Base-by-base conservation (phyloP, 2,329 filamentous ascomycete genomes). In the Penicillium expansum region DNA sequence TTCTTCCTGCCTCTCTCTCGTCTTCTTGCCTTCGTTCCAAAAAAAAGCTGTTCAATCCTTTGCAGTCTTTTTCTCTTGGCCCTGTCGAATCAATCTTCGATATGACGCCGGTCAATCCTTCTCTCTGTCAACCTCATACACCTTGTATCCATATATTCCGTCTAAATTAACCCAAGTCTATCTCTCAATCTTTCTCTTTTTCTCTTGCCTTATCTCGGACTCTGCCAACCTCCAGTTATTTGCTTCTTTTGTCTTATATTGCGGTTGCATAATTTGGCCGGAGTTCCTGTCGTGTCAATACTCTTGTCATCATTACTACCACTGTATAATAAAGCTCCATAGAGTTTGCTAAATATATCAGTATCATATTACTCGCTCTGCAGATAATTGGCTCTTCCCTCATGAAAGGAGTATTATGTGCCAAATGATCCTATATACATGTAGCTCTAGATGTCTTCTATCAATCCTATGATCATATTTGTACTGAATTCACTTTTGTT, bases 1-100 rank as follows among this genome's bases (percentile, higher is more conserved):
- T 35, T 32, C 30, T 37, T 30, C 18, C 24, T 24, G 3, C 24
- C 24, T 24, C 29, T 44, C 22, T 52, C 58, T 61, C 20, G 14
- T 47, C 20, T 41, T 29, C 33, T 16, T 20, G 33, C 35, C n/a
- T 32, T 16, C 20, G 27, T 33, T 29, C 49, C 30, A n/a, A 9
- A 52, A 43, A 52, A 62, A 61, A 61, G 59, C 56, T 42, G 18
- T 35, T 18, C 48, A 48, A 30, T 42, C 43, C 30, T 37, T 54
- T 57, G 22, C 35, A 35, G 24, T 49, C 52, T 43, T 49, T 59
- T 54, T 52, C 52, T 57, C 16, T 37, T 35, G 27, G 18, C 14
- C 8, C 1, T 24, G 13, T 42, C 18, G 14, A n/a, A 42, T 10
- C 5, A n/a, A 14, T 13, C 2, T 32, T 58, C 20, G 48, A 27